These are phyloP conservation scores for Byssothecium circinans DNA, from an alignment of 2,329 filamentous ascomycete genomes.

Conservation along the genomic window DNA sequence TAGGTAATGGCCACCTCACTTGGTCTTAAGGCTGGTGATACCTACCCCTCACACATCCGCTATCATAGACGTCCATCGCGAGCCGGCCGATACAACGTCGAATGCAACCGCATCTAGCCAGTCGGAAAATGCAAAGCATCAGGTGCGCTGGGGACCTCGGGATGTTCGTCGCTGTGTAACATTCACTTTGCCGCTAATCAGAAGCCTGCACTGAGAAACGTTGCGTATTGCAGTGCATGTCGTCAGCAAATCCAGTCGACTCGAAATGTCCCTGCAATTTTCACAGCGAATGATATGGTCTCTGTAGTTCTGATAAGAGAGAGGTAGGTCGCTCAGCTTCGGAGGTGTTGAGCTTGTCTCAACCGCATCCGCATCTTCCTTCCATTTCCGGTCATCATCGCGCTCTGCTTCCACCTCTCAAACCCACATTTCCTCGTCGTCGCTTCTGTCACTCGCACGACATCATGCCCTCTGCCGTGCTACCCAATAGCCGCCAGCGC, in stretches of 20 bases:
- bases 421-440: conserved; percentile 7
- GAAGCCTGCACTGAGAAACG: conserved; percentile 15
- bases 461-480: conserved; percentile 46
- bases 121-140: conserved; percentile 4
- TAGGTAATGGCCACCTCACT: conserved; percentile 16
- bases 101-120: conserved; percentile 23
- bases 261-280: conserved; percentile 15
- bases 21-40: conserved; percentile 23
- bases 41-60: conserved; percentile 10
- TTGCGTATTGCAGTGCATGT: conserved; percentile 20
- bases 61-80: conserved; percentile 26
- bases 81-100: conserved; percentile 39
- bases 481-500: conserved; percentile 31
- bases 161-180: conserved; percentile 29
- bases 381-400: conserved; percentile 19
- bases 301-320: conserved; percentile 24
- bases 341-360: conserved; percentile 32
- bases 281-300: conserved; percentile 9
- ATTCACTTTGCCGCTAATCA: conserved; percentile 15
- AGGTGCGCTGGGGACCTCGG: conserved; percentile 12
- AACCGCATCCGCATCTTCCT: conserved; percentile 24
- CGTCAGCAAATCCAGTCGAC: conserved; percentile 16
- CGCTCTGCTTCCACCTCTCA: conserved; percentile 7
- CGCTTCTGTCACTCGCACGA: background rate
- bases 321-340: conserved; percentile 15